Evolutionary conservation across 169 alveolate genomes (phyloP).

Genomic region (Babesia gibsoni): DNA sequence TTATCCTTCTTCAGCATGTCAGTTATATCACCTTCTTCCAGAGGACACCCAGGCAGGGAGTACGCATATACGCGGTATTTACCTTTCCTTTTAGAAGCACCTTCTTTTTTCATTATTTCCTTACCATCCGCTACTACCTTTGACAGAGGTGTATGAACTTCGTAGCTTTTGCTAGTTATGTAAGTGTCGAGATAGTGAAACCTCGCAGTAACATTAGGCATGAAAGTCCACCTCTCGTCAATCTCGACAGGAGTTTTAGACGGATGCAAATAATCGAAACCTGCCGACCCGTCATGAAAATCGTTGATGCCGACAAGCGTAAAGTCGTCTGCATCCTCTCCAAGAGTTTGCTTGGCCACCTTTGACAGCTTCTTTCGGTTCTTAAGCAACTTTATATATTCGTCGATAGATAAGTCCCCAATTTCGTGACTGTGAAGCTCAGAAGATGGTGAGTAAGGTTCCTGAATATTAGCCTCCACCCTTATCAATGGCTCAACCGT

Average conservation of each 20-base stretch:
- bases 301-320: constrained; percentile 58
- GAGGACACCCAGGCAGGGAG: constrained; percentile 54
- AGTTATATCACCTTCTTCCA: constrained; percentile 34
- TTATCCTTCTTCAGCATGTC: constrained; percentile 22
- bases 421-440: constrained; percentile 44
- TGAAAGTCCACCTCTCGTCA: constrained; percentile 35
- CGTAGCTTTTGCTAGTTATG: constrained; percentile 15
- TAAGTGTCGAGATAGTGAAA: constrained; percentile 32
- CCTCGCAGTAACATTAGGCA: constrained; percentile 50
- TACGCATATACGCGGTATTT: constrained; percentile 50
- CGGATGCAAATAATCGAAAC: constrained; percentile 17
- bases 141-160: constrained; percentile 13
- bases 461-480: constrained; percentile 36
- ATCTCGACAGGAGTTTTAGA: constrained; percentile 39
- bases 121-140: constrained; percentile 22
- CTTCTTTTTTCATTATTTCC: constrained; percentile 13
- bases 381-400: constrained; percentile 30
- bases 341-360: constrained; percentile 25
- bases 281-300: constrained; percentile 26
- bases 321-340: constrained; percentile 35
- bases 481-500: constrained; percentile 47
- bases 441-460: constrained; percentile 46
- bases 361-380: constrained; percentile 4
- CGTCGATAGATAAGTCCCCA: constrained; percentile 34
- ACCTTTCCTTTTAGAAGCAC: constrained; percentile 11